Evolutionary conservation across 495 filamentous ascomycete genomes (phyloP).

Genomic region (Amphirosellinia nigrospora): DNA sequence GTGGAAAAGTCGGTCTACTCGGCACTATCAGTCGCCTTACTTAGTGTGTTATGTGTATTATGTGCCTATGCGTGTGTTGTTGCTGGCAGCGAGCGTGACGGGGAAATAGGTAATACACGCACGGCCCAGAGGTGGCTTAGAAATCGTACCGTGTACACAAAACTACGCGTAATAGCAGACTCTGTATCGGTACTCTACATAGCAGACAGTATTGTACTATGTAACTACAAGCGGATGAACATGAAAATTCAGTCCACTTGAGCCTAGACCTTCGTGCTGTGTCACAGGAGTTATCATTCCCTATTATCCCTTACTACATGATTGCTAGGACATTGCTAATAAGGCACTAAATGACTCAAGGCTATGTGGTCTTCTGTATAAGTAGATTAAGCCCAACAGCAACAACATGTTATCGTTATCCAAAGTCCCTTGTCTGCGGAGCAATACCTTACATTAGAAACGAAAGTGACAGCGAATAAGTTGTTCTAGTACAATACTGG

Average conservation of each 20-base stretch:
- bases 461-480: constrained; percentile 4
- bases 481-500: background rate
- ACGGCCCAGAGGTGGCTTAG: too few relatives aligned
- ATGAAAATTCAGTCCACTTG: background rate
- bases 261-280: background rate
- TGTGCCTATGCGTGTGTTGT: background rate
- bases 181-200: too few relatives aligned
- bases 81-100: background rate
- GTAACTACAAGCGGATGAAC: background rate
- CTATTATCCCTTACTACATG: background rate
- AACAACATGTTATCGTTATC: background rate
- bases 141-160: background rate
- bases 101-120: background rate
- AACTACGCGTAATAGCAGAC: background rate
- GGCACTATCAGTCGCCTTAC: background rate
- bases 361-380: constrained; percentile 4
- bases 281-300: background rate
- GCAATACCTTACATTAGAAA: background rate
- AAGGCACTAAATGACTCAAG: constrained; percentile 20
- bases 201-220: constrained; percentile 5
- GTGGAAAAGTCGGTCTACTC: constrained; percentile 19
- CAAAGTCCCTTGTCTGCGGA: background rate
- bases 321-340: background rate
- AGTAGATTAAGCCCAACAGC: background rate
- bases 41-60: background rate